Evolutionary conservation across 495 filamentous ascomycete genomes (phyloP), one percentile per base, ranked within the genome.

Genomic region (Trichoderma virens): DNA sequence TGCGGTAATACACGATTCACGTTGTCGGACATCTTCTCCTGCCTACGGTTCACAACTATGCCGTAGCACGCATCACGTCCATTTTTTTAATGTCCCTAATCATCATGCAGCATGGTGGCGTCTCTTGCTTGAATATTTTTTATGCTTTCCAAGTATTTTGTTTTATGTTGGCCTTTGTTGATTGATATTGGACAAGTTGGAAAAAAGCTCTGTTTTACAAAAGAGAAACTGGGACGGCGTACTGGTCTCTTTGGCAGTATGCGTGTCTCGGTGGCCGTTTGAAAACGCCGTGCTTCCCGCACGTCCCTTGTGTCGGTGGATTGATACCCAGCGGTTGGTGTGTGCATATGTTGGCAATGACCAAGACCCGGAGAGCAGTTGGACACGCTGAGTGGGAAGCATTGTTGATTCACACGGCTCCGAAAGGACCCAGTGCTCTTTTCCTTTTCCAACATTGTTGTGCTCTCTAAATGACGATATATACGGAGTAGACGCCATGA

Each of bases 61-160:
- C 28, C 28, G 60, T 62, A 62, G 25, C 60, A 38, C 51, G 51
- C 11, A 56, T 30, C n/a, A 27, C 51, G 51, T 23, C 51, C 4
- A 28, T 63, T 31, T 47, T 39, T 63, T 31, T 54, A n/a, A 45
- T 30, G 41, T 63, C 27, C 30, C 20, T 63, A 45, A 32, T 47
- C 60, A 62, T 39, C 28, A 32, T 51, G 62, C 18, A 20, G 62
- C 62, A 59, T 59, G 47, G 51, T 64, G 62, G 62, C 62, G 62
- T 64, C 51, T 59, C 32, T 1, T 38, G 62, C 28, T 41, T 62
- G 18, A 23, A 45, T 11, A 3, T 56, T 1, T 56, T 56, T 30
- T 27, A 28, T 30, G 51, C 8, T 56, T 30, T 56, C 16, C 51
- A 27, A 56, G 1, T 56, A 14, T 27, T 7, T 56, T 27, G 18